phyloP scores from a whole-genome alignment of 192 early-diverging fungal species.

The Coemansia sp. region DNA sequence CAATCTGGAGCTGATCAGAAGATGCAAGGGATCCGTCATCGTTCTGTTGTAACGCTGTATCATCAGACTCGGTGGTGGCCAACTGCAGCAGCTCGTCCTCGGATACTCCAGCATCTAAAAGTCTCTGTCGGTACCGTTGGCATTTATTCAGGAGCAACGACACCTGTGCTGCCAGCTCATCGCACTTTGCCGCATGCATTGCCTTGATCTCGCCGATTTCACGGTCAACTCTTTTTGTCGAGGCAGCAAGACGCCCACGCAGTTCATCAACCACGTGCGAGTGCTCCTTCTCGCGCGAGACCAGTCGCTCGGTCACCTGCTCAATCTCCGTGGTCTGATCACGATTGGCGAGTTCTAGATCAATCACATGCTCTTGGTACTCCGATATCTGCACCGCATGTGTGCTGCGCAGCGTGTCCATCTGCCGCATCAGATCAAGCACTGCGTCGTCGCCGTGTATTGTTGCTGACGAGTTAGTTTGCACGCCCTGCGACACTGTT shows the following conservation, averaged over 20 bases:
- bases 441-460: conserved; percentile 53
- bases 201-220: conserved; percentile 40
- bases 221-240: conserved; percentile 30
- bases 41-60: neutral
- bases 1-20: conserved; percentile 19
- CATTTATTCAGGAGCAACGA: conserved; percentile 27
- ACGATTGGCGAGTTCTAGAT: conserved; percentile 48
- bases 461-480: conserved; percentile 10
- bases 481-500: conserved; percentile 13
- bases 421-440: conserved; percentile 48
- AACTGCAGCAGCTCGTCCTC: conserved; percentile 42
- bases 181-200: conserved; percentile 48
- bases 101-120: conserved; percentile 17
- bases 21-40: conserved; percentile 1
- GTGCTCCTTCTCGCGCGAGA: conserved; percentile 24
- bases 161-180: conserved; percentile 43
- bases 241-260: conserved; percentile 27
- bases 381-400: conserved; percentile 50
- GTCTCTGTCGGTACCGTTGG: conserved; percentile 23
- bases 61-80: neutral
- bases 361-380: conserved; percentile 53
- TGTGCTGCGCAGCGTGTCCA: conserved; percentile 35
- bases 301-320: conserved; percentile 20
- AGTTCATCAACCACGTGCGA: conserved; percentile 20
- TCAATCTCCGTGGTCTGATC: conserved; percentile 43